These are phyloP conservation scores for Pseudognaphalium luteoalbum DNA, from an alignment of 129 eudicot genomes.

Conservation along the genomic window DNA sequence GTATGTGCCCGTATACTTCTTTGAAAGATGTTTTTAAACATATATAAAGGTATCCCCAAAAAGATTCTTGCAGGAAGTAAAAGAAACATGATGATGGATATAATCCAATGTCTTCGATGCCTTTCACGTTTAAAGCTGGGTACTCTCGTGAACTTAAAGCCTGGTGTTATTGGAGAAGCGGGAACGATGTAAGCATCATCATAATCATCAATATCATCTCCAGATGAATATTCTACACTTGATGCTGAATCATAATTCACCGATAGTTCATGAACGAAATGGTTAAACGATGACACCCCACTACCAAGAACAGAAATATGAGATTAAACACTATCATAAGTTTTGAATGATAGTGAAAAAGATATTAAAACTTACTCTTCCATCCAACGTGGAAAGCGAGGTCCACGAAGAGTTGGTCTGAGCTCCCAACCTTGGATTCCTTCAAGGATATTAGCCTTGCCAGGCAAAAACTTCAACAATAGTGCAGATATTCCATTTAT, in stretches of 20 bases:
- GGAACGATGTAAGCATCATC: constrained; percentile 52
- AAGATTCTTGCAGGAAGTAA: constrained; percentile 64
- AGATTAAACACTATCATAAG: neutral
- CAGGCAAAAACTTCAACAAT: constrained; percentile 75
- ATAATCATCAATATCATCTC: constrained; percentile 53
- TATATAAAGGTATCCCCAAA: constrained; percentile 50
- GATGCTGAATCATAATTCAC: constrained; percentile 55
- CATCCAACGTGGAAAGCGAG: constrained; percentile 98
- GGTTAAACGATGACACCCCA: constrained; percentile 94
- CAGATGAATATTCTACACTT: constrained; percentile 62
- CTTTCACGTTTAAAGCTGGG: constrained; percentile 60
- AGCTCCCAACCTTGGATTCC: constrained; percentile 99
- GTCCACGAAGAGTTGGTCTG: constrained; percentile 87
- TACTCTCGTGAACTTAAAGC: constrained; percentile 51
- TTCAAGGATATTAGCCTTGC: constrained; percentile 84
- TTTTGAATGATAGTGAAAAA: neutral
- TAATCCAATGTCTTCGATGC: constrained; percentile 42
- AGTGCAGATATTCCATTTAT: constrained; percentile 91
- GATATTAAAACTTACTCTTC: constrained; percentile 70
- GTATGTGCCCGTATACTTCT: constrained; percentile 36
- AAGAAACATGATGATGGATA: constrained; percentile 54
- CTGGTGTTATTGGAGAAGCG: constrained; percentile 62
- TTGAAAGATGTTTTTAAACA: constrained; percentile 37
- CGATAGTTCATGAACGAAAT: constrained; percentile 62
- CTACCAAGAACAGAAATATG: constrained; percentile 40